Evolutionary conservation across 225 moss, liverwort and hornwort species (phyloP), one percentile per base, ranked within the genome.

Genomic region (Polytrichum formosum): DNA sequence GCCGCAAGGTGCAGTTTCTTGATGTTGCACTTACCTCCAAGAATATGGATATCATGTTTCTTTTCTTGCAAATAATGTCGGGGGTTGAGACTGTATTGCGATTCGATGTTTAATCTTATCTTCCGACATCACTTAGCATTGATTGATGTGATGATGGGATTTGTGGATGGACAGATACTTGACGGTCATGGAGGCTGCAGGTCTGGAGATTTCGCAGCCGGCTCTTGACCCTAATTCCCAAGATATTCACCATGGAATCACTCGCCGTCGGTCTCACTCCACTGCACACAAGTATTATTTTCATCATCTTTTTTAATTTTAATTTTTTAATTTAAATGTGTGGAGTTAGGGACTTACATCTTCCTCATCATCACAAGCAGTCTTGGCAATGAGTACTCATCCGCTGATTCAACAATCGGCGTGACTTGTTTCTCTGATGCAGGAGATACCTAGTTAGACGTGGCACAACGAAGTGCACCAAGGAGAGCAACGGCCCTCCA

Each of bases 161-260:
- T 46, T 13, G 46, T 35, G 65, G 18, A 26, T 23, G 76, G 64
- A 2, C 0, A 88, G 82, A 62, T 88, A 88, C 77, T 64, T 88
- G 79, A 35, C 77, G n/a, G 73, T 88, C 9, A 82, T 88, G 82
- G 56, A 68, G 13, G 73, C 63, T 0, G 72, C 85, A 65, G 81
- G 82, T 28, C 65, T 88, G 26, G 85, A 88, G 76, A 88, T 88
- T 30, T 85, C 85, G 7, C 88, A 88, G 46, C 82, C 85, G 33
- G 88, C 88, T 0, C 79, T 88, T 5, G 81, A 82, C 59, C 73
- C 61, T 18, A 35, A 35, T 8, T 86, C 83, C 2, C n/a, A 22
- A 19, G 33, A 77, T 74, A 78, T 86, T 23, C 83, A 86, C 56
- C 86, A 86, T 17, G 63, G 1, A 54, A 78, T 86, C 21, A 86